Evolutionary conservation across 2,329 filamentous ascomycete genomes (phyloP).

Genomic region (Alternaria sp.): DNA sequence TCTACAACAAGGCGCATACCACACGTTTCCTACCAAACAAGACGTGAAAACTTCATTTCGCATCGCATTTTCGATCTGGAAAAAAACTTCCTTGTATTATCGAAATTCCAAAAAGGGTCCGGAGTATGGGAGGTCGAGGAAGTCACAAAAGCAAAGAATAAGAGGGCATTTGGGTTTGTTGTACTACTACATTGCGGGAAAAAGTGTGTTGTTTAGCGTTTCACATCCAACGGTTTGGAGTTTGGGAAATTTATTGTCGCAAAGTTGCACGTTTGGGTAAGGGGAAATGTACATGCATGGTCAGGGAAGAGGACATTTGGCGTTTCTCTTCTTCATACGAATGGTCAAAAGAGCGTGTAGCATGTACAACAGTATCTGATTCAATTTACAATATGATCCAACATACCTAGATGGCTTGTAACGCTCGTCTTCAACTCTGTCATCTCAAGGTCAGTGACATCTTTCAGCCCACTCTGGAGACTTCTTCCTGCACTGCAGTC

Average conservation of each 20-base stretch:
- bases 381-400: neutral
- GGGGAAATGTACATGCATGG: neutral
- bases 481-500: neutral
- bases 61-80: neutral
- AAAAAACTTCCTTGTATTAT: neutral
- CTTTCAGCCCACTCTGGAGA: neutral
- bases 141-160: neutral
- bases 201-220: neutral
- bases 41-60: neutral
- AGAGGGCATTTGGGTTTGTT: neutral
- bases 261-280: neutral
- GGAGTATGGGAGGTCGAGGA: neutral
- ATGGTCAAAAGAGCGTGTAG: no score
- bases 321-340: rapidly evolving
- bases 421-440: neutral
- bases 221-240: neutral
- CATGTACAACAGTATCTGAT: neutral
- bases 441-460: neutral
- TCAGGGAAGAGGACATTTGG: neutral
- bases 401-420: neutral
- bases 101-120: neutral
- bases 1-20: neutral
- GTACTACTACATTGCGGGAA: neutral
- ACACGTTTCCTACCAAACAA: neutral
- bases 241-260: neutral